Evolutionary conservation across 2,329 filamentous ascomycete genomes (phyloP), one percentile per base, ranked within the genome.

Genomic region (Penicillium nordicum): DNA sequence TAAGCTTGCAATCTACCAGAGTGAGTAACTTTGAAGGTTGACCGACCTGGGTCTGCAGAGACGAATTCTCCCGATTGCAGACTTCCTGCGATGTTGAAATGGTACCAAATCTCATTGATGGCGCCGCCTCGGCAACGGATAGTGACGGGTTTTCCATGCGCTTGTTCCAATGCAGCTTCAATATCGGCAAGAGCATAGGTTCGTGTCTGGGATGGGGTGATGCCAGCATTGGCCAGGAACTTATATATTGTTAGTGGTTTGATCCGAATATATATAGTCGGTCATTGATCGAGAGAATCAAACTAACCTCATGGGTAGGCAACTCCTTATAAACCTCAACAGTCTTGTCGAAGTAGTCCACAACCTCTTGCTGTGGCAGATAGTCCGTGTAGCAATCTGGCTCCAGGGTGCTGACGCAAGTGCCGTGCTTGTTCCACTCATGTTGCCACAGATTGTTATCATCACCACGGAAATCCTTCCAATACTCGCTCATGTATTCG

Each of bases 341-440:
- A 2, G 86, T 79, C 56, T 80, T 82, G 65, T 86, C 77, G 74
- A 90, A 90, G 74, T 83, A 91, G 68, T 88, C 86, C 12, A 84
- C 80, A 0, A 86, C 85, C 66, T 90, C 88, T 58, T 88, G 79
- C 11, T 82, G 82, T 0, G 81, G 72, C 53, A 78, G 72, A 69
- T 89, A 88, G n/a, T 73, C 67, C 4, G 75, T 73, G 74, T 90
- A 92, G 77, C 88, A 92, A 18, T 74, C 72, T 0, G 88, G 82
- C 45, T 86, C 79, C 10, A 91, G 79, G 0, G 88, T 91, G 64
- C 79, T 84, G 61, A 90, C 83, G 74, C 88, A 90, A n/a, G 84
- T 86, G 18, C 88, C 89, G 69, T 92, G 88, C 71, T 89, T 91
- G 62, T 79, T 77, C 84, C 85, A 91, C 72, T 91, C 88, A 70